Percentiles rank a stretch among this genome's conserved stretches.
These are phyloP conservation scores for Suillus lakei DNA, from an alignment of 768 basidiomycete genomes.

Conservation along the genomic window DNA sequence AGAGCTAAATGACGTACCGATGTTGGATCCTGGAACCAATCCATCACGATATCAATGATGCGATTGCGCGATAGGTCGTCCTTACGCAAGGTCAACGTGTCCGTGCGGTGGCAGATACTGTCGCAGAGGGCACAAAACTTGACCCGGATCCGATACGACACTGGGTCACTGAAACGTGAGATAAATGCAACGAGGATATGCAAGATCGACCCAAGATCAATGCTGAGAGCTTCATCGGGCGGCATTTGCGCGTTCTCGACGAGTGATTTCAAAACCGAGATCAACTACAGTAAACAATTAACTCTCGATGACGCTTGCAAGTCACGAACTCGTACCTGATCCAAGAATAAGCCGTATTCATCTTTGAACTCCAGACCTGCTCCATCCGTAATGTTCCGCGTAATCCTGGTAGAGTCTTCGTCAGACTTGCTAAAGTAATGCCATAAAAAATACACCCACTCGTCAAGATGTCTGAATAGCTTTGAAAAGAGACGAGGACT, in stretches of 20 bases:
- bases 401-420: conserved; percentile 42
- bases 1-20: conserved; percentile 44
- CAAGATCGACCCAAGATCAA: conserved; percentile 67
- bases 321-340: conserved; percentile 58
- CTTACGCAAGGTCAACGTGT: conserved; percentile 66
- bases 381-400: conserved; percentile 53
- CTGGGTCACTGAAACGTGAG: conserved; percentile 57
- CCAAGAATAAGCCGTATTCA: conserved; percentile 58
- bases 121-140: conserved; percentile 80
- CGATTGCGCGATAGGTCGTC: conserved; percentile 69
- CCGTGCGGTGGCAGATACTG: conserved; percentile 63
- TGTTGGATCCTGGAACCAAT: conserved; percentile 70
- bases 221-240: conserved; percentile 61
- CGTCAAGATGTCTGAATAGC: conserved; percentile 73
- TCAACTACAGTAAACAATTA: conserved; percentile 53
- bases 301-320: background rate
- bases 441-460: conserved; percentile 50
- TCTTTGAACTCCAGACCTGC: conserved; percentile 46
- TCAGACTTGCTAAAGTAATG: conserved; percentile 2
- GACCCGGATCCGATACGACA: conserved; percentile 66
- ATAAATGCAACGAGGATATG: conserved; percentile 67
- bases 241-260: conserved; percentile 70
- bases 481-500: conserved; percentile 69
- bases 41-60: conserved; percentile 76
- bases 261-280: conserved; percentile 75